Percentiles rank a stretch among this genome's conserved stretches.
These are phyloP conservation scores for Pseudoscleropodium purum DNA, from an alignment of 225 moss, liverwort and hornwort species.

Conservation along the genomic window DNA sequence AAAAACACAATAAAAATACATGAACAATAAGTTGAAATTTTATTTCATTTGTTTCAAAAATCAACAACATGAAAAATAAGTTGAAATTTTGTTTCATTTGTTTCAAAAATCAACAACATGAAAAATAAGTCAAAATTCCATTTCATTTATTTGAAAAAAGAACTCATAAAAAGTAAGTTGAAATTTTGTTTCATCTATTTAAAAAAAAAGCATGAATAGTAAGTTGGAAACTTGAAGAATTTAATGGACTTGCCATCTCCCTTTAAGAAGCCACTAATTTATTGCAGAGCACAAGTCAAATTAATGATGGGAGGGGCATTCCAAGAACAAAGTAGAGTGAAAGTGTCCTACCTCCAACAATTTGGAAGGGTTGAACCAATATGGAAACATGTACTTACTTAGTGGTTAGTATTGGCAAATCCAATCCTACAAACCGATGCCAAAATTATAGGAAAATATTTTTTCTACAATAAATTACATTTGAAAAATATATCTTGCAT, in stretches of 20 bases:
- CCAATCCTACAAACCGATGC: neutral
- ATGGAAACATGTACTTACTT: rapidly evolving
- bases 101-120: too few relatives aligned
- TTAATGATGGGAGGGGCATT: neutral
- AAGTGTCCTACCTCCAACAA: neutral
- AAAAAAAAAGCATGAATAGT: too few relatives aligned
- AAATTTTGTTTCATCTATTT: too few relatives aligned
- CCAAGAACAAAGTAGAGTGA: neutral
- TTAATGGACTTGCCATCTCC: neutral
- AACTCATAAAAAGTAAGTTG: too few relatives aligned
- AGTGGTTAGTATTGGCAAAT: too few relatives aligned
- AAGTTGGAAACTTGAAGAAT: rapidly evolving
- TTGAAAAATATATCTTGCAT: neutral
- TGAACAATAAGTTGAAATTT: too few relatives aligned
- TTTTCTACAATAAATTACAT: neutral
- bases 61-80: too few relatives aligned
- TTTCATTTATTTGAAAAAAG: too few relatives aligned
- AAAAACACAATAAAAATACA: too few relatives aligned
- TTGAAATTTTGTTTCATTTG: too few relatives aligned
- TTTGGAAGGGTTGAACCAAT: neutral
- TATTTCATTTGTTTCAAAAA: too few relatives aligned
- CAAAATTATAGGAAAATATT: neutral
- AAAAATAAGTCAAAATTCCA: too few relatives aligned
- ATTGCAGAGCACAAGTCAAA: rapidly evolving
- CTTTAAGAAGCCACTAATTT: neutral